Percentiles rank a stretch among this genome's conserved stretches.
Conservation (phyloP, 2,329 filamentous ascomycete species). For the Aspergillus sp. region DNA sequence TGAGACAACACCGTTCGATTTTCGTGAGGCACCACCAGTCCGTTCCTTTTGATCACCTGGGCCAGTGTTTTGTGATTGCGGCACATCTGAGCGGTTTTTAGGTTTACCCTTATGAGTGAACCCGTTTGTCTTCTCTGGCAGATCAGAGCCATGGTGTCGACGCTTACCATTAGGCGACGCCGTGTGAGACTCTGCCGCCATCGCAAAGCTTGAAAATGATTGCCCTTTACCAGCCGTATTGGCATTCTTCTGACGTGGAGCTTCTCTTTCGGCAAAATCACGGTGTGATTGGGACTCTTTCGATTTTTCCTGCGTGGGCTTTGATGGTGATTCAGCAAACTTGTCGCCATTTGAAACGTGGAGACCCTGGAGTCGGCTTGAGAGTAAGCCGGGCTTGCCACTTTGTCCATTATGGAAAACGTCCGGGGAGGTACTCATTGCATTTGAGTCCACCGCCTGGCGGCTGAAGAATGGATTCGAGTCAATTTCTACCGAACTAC, state of each 20-base stretch:
- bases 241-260: constrained; percentile 26
- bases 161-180: constrained; percentile 33
- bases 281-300: constrained; percentile 20
- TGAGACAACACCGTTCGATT: constrained; percentile 31
- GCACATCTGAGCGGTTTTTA: constrained; percentile 34
- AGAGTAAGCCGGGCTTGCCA: constrained; percentile 35
- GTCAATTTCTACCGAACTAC: constrained; percentile 37
- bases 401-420: constrained; percentile 26
- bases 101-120: constrained; percentile 33
- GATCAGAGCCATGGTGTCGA: constrained; percentile 31
- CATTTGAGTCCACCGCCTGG: constrained; percentile 26
- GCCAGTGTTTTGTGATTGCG: constrained; percentile 18
- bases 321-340: constrained; percentile 24
- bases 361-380: constrained; percentile 38
- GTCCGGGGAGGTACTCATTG: constrained; percentile 15
- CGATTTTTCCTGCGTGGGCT: constrained; percentile 25
- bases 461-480: constrained; percentile 27
- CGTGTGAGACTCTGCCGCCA: constrained; percentile 31
- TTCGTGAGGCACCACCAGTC: constrained; percentile 30
- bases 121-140: constrained; percentile 36
- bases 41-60: constrained; percentile 31
- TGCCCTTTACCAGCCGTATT: constrained; percentile 26
- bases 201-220: constrained; percentile 21
- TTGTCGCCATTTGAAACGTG: constrained; percentile 38
- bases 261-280: constrained; percentile 30